Evolutionary conservation across 345 rosid species (phyloP).

Genomic region (Trapa bicornis): DNA sequence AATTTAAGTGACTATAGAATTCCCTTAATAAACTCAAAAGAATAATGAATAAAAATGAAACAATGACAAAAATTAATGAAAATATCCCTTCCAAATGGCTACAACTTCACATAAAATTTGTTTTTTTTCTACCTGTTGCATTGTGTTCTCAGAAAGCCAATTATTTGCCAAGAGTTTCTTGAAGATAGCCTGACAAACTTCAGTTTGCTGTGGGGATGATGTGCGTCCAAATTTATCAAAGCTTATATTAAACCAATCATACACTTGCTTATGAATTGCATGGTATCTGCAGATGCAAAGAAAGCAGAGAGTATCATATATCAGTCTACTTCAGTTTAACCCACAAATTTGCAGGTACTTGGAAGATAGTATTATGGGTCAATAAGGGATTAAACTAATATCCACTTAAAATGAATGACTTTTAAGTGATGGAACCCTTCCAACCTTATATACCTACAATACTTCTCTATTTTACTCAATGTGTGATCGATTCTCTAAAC

Average conservation of each 20-base stretch:
- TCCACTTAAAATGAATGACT: no score
- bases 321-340: neutral
- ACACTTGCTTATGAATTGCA: slow-evolving; percentile 79
- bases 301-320: neutral
- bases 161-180: slow-evolving; percentile 63
- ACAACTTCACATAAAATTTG: no score
- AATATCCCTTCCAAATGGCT: neutral
- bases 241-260: slow-evolving; percentile 85
- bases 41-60: neutral
- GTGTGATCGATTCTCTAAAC: no score
- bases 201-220: slow-evolving; percentile 72
- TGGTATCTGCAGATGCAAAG: slow-evolving; percentile 46
- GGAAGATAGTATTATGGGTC: no score
- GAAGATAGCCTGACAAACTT: slow-evolving; percentile 82
- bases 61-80: neutral
- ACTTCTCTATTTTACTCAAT: no score
- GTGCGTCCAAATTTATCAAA: slow-evolving; percentile 93
- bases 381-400: no score
- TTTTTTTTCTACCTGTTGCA: slow-evolving; percentile 54
- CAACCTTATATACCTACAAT: no score
- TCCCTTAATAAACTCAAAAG: neutral
- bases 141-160: slow-evolving; percentile 70
- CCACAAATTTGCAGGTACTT: neutral
- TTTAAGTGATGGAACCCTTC: no score
- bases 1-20: neutral